A percentile compares a stretch with the other conserved stretches of the same genome.
phyloP scores from a whole-genome alignment of 768 basidiomycete species.

The Tylopilus rubrobrunneus region DNA sequence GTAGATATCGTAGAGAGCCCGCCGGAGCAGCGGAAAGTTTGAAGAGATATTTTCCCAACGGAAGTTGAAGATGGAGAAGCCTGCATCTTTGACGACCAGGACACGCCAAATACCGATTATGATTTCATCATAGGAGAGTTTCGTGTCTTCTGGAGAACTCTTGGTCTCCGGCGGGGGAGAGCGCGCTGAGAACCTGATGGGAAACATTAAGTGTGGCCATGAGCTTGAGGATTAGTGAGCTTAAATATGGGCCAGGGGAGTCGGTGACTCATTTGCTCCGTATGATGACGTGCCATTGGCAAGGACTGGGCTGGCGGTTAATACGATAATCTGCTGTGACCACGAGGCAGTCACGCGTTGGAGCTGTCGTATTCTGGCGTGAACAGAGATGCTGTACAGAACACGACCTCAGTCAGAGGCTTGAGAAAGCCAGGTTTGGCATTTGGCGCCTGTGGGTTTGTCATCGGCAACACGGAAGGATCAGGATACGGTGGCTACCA shows the following conservation, averaged over 20 bases:
- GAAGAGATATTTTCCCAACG: conserved; percentile 5
- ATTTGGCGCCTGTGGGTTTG: too few species aligned
- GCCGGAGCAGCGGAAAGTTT: conserved; percentile 5
- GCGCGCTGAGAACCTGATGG: not conserved
- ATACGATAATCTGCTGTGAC: too few species aligned
- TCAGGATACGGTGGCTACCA: too few species aligned
- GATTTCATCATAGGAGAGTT: conserved; percentile 10
- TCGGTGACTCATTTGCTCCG: not conserved
- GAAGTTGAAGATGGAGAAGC: conserved; percentile 4
- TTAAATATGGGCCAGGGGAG: not conserved
- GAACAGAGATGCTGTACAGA: too few species aligned
- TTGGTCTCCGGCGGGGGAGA: not conserved
- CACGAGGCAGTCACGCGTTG: too few species aligned
- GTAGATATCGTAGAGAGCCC: conserved; percentile 21
- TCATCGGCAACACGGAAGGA: too few species aligned
- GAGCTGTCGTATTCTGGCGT: too few species aligned
- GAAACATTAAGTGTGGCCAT: not conserved
- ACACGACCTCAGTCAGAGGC: too few species aligned
- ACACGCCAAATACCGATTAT: conserved; percentile 25
- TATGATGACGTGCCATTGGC: not conserved
- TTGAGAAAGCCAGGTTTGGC: too few species aligned
- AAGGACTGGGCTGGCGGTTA: too few species aligned
- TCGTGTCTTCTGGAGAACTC: not conserved
- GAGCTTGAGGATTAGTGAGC: not conserved
- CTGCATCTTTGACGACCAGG: conserved; percentile 12